Conservation (phyloP, 2,329 filamentous ascomycete species). For the Phoma sp. region DNA sequence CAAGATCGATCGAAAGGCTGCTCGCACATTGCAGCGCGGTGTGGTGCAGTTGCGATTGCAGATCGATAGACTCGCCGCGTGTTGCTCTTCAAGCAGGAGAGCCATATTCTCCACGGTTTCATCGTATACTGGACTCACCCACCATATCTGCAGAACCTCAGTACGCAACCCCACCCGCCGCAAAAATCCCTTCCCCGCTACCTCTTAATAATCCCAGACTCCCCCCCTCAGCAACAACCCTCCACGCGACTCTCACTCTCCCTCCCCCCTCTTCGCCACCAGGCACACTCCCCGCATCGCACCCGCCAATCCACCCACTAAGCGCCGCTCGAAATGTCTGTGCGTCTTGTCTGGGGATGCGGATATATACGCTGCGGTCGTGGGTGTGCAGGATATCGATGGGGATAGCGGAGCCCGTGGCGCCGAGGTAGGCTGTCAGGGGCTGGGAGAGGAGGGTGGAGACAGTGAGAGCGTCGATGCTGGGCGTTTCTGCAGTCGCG, state of each 20-base stretch:
- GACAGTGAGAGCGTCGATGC: constrained; percentile 67
- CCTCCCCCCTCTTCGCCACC: constrained; percentile 16
- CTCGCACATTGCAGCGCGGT: background rate
- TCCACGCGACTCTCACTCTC: constrained; percentile 37
- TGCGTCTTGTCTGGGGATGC: constrained; percentile 37
- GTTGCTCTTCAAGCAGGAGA: no score
- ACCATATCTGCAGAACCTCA: background rate
- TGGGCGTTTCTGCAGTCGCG: background rate
- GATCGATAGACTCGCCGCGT: no score
- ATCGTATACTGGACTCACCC: no score
- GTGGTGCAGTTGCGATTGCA: no score
- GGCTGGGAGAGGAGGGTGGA: constrained; percentile 69
- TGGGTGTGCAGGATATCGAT: constrained; percentile 69
- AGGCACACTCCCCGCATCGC: constrained; percentile 29
- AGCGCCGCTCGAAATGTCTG: constrained; percentile 30
- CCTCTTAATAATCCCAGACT: constrained; percentile 16
- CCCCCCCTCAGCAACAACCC: constrained; percentile 28
- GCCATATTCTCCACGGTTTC: no score
- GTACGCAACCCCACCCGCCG: constrained; percentile 4
- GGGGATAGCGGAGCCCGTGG: constrained; percentile 69
- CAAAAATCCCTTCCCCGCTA: constrained; percentile 4
- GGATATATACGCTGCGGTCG: constrained; percentile 29
- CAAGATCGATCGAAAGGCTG: background rate
- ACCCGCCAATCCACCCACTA: constrained; percentile 35
- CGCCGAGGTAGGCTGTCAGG: constrained; percentile 72